phyloP scores from a whole-genome alignment of 768 basidiomycete genomes.

The Trichaptum fuscoviolaceum region DNA sequence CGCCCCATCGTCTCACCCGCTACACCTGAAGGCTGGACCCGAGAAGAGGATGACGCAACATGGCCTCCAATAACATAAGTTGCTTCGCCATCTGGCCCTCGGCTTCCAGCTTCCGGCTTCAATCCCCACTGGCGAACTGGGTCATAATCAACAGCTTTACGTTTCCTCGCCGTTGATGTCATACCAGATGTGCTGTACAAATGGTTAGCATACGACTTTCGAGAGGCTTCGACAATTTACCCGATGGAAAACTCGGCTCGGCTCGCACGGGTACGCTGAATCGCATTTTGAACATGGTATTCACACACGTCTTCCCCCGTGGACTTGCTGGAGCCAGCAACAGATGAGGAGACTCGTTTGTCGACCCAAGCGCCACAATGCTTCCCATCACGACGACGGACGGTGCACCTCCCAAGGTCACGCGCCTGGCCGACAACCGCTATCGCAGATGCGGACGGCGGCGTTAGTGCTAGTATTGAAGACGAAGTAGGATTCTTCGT shows the following conservation, averaged over 20 bases:
- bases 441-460: conserved; percentile 73
- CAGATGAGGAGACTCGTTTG: conserved; percentile 54
- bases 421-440: conserved; percentile 80
- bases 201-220: background rate
- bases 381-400: conserved; percentile 72
- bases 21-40: conserved; percentile 9
- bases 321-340: background rate
- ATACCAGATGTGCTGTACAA: conserved; percentile 66
- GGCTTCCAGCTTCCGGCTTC: conserved; percentile 39
- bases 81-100: conserved; percentile 25
- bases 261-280: conserved; percentile 65
- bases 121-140: conserved; percentile 74
- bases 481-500: conserved; percentile 65
- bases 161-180: conserved; percentile 41
- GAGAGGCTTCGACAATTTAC: conserved; percentile 36
- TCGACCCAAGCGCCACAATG: conserved; percentile 88
- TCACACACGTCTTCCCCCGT: conserved; percentile 66
- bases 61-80: conserved; percentile 85
- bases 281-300: conserved; percentile 81
- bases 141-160: conserved; percentile 56
- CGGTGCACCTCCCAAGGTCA: conserved; percentile 84
- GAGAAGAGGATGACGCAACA: conserved; percentile 45
- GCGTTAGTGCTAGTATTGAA: conserved; percentile 83
- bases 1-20: conserved; percentile 70
- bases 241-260: conserved; percentile 84